A percentile compares a stretch with the other conserved stretches of the same genome.
phyloP scores from a whole-genome alignment of 2,329 filamentous ascomycete genomes.

The Sporothrix pallida region DNA sequence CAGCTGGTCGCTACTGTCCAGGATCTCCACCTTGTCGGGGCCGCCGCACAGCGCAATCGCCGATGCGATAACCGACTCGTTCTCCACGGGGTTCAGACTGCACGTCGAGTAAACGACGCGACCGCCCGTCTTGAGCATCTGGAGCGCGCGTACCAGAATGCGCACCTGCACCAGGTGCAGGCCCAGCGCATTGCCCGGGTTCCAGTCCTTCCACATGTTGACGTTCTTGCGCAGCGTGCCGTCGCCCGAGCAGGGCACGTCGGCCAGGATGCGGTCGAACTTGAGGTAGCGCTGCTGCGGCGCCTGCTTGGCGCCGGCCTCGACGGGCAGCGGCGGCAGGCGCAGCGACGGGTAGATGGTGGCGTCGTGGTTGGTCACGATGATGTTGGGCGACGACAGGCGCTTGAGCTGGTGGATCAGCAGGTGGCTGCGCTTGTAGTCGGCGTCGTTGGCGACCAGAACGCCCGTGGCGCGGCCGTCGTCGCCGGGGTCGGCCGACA shows the following conservation, averaged over 20 bases:
- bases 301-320: conserved; percentile 49
- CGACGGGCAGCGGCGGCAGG: conserved; percentile 62
- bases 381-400: conserved; percentile 91
- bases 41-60: conserved; percentile 93
- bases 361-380: conserved; percentile 97
- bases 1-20: conserved; percentile 81
- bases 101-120: conserved; percentile 97
- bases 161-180: conserved; percentile 85
- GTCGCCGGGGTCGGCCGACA: conserved; percentile 68
- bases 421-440: conserved; percentile 97
- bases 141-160: conserved; percentile 88
- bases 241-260: conserved; percentile 96
- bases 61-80: conserved; percentile 87
- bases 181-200: conserved; percentile 82
- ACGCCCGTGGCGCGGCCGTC: conserved; percentile 88
- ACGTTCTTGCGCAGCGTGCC: conserved; percentile 93
- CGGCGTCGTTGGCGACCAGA: conserved; percentile 92
- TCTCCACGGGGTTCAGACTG: conserved; percentile 98
- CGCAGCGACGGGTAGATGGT: conserved; percentile 93
- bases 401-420: conserved; percentile 97
- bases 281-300: conserved; percentile 70
- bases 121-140: conserved; percentile 94
- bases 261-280: conserved; percentile 94
- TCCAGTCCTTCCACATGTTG: conserved; percentile 95
- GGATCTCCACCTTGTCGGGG: conserved; percentile 75